Percentiles rank a stretch among this genome's conserved stretches.
Conservation (phyloP, 2,329 filamentous ascomycete species). For the Fusarium sp. region DNA sequence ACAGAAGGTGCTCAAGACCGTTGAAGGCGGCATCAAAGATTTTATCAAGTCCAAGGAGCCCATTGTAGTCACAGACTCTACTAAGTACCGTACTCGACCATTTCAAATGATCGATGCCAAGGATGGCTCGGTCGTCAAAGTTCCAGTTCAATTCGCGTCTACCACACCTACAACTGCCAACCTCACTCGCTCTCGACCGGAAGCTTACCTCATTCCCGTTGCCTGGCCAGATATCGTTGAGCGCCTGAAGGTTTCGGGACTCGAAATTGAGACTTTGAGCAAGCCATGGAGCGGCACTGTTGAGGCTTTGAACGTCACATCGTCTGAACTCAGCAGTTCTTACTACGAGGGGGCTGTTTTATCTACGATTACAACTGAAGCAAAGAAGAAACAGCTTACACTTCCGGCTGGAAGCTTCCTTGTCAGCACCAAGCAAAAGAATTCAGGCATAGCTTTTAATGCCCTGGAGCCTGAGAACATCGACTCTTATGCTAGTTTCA, state of each 20-base stretch:
- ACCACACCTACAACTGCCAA: conserved; percentile 49
- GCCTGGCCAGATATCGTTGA: conserved; percentile 51
- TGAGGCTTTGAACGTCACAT: conserved; percentile 50
- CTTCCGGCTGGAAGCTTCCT: conserved; percentile 52
- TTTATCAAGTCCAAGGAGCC: conserved; percentile 50
- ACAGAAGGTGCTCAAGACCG: conserved; percentile 45
- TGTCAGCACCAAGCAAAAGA: conserved; percentile 54
- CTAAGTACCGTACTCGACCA: conserved; percentile 33
- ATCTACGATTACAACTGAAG: conserved; percentile 43
- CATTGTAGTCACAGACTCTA: conserved; percentile 51
- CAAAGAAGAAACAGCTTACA: conserved; percentile 33
- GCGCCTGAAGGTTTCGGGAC: conserved; percentile 46
- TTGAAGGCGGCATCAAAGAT: conserved; percentile 47
- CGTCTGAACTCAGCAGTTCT: conserved; percentile 31
- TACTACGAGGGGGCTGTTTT: conserved; percentile 52
- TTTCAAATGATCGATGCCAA: conserved; percentile 50
- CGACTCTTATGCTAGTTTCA: conserved; percentile 53
- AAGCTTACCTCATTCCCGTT: conserved; percentile 51
- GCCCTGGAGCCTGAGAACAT: conserved; percentile 54
- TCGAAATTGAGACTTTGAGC: conserved; percentile 46
- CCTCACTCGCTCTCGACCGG: conserved; percentile 51
- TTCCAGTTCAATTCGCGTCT: conserved; percentile 51
- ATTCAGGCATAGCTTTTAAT: conserved; percentile 50
- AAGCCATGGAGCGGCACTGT: conserved; percentile 47
- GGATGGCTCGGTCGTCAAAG: conserved; percentile 49